Conservation (phyloP, 1,139 yeast genomes). For the Trichomonascaceae sp. region DNA sequence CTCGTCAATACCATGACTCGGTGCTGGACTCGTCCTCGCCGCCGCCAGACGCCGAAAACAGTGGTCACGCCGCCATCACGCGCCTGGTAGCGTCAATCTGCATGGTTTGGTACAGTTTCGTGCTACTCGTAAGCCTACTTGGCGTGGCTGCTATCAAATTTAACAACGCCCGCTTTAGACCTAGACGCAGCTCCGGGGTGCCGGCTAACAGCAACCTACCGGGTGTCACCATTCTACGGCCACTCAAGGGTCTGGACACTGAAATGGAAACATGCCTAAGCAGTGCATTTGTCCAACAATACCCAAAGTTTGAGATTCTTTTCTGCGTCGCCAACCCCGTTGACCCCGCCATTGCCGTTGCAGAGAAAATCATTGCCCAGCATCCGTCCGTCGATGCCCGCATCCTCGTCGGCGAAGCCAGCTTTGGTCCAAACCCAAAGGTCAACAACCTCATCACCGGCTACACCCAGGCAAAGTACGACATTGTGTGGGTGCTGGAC, state of each 20-base stretch:
- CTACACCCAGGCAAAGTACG: constrained; percentile 51
- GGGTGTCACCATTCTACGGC: constrained; percentile 76
- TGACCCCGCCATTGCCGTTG: constrained; percentile 58
- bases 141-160: constrained; percentile 8
- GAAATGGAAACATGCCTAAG: constrained; percentile 57
- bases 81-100: constrained; percentile 8
- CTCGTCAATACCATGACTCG: too few species aligned
- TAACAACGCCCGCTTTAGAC: constrained; percentile 1
- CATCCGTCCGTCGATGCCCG: constrained; percentile 50
- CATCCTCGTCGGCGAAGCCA: constrained; percentile 37
- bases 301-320: constrained; percentile 59
- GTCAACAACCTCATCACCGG: constrained; percentile 78
- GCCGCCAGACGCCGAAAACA: too few species aligned
- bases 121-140: constrained; percentile 6
- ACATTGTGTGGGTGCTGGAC: constrained; percentile 78
- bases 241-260: constrained; percentile 74
- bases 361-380: constrained; percentile 34
- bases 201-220: too few species aligned
- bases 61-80: too few species aligned
- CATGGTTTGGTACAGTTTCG: constrained; percentile 10
- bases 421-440: constrained; percentile 79
- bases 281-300: constrained; percentile 55
- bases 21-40: too few species aligned
- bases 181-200: constrained; percentile 2
- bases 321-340: constrained; percentile 55